Base-by-base conservation (phyloP, 2,329 filamentous ascomycete species). In the Fusarium sp. region DNA sequence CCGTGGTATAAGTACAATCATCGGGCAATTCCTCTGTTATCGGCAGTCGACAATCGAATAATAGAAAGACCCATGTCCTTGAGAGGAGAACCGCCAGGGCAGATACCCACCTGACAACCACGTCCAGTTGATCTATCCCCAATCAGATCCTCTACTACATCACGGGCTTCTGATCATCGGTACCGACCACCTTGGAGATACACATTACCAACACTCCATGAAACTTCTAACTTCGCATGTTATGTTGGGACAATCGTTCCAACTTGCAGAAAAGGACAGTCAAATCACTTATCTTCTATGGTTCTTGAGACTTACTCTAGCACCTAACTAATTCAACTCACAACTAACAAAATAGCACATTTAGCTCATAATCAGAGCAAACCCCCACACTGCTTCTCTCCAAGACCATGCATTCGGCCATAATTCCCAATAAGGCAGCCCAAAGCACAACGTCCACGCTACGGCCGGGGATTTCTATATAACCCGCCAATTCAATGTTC, bases 401-500 rank as follows among this genome's bases (percentile, higher is more conserved):
- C 11, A 58, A 54, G 55, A 54, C 44, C 56, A 66, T 65, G 61
- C 70, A 44, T 51, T 51, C 74, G 74, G 74, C 42, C 58, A 65
- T 71, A 56, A 68, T 76, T 73, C 74, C 74, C 45, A 59, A 75
- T 68, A 45, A 65, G 72, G 74, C 56, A 76, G 65, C 48, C 63
- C 55, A 58, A 56, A 68, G 39, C 50, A 66, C 54, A 59, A 65
- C 39, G 39, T 28, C 55, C 42, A 54, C 53, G 50, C 64, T 63
- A 59, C 61, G 54, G 61, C 63, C 65, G 44, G 60, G 58, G 70
- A 53, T 60, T 51, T 54, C 26, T 65, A 42, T 65, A 69, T 71
- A 62, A 71, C 69, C 74, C 64, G 61, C 74, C 74, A 76, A 76
- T 76, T 75, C 74, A 26, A 75, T 76, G 57, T 71, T 62, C 55